Evolutionary conservation across 768 basidiomycete species (phyloP).

Genomic region (Rhodotorula taiwanensis): DNA sequence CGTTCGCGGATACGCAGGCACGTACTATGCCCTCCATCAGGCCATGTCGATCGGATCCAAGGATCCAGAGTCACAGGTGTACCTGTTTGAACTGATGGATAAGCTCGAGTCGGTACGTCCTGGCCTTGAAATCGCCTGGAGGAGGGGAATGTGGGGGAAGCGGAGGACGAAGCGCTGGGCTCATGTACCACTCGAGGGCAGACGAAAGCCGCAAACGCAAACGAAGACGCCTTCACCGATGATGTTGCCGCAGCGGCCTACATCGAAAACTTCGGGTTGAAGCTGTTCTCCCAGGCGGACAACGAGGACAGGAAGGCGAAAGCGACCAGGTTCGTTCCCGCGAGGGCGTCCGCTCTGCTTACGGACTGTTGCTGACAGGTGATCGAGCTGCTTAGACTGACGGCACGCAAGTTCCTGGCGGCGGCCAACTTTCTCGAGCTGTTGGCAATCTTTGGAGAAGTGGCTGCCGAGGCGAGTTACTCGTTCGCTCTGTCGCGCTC

Average conservation of each 20-base stretch:
- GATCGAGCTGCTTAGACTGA: constrained; percentile 57
- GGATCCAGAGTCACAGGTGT: constrained; percentile 61
- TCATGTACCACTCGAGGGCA: constrained; percentile 23
- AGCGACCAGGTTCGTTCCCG: constrained; percentile 69
- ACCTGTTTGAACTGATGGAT: constrained; percentile 67
- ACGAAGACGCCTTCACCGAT: constrained; percentile 71
- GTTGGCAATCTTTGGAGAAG: constrained; percentile 64
- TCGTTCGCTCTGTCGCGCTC: too few relatives aligned
- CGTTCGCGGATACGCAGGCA: constrained; percentile 52
- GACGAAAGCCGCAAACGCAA: constrained; percentile 68
- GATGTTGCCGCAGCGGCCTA: constrained; percentile 79
- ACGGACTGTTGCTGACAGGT: background rate
- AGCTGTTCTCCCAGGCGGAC: constrained; percentile 81
- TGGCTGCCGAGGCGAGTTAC: constrained; percentile 53
- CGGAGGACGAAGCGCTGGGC: background rate
- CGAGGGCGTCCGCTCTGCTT: too few relatives aligned
- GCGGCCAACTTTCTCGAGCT: constrained; percentile 92
- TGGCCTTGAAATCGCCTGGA: background rate
- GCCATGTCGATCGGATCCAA: constrained; percentile 63
- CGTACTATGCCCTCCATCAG: constrained; percentile 83
- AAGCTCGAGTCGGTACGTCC: constrained; percentile 61
- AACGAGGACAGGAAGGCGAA: constrained; percentile 76
- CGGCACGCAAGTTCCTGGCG: constrained; percentile 89
- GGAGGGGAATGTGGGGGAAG: background rate
- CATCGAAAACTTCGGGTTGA: constrained; percentile 89